Conservation (phyloP, 805 yeast species). For the Starmera amethionina region DNA sequence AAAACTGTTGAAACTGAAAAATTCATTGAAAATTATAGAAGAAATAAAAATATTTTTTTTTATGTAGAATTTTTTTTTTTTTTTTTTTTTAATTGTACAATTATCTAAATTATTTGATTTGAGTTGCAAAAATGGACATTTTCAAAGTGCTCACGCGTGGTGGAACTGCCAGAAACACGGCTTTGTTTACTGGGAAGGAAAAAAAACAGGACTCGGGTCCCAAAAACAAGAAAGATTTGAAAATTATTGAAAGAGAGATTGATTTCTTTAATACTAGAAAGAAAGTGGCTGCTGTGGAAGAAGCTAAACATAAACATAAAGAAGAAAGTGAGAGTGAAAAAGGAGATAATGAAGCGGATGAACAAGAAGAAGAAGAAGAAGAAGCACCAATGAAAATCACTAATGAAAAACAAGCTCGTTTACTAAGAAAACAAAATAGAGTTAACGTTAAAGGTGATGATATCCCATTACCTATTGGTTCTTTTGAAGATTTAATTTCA, state of each 20-base stretch:
- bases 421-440: constrained; percentile 47
- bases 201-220: constrained; percentile 3
- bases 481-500: constrained; percentile 69
- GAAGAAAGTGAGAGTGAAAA: constrained; percentile 9
- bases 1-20: no score
- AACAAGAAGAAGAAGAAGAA: constrained; percentile 16
- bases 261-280: constrained; percentile 68
- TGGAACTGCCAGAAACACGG: constrained; percentile 50
- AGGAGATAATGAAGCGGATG: constrained; percentile 18
- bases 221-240: constrained; percentile 25
- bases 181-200: constrained; percentile 8
- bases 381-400: constrained; percentile 30
- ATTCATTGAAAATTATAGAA: no score
- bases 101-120: background rate
- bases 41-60: background rate
- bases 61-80: background rate
- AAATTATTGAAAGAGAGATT: constrained; percentile 54
- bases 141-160: constrained; percentile 82
- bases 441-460: constrained; percentile 78
- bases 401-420: constrained; percentile 47
- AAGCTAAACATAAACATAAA: constrained; percentile 14
- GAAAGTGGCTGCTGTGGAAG: constrained; percentile 21
- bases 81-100: background rate
- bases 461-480: constrained; percentile 82
- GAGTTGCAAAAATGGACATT: constrained; percentile 56